Evolutionary conservation across 768 basidiomycete species (phyloP).

Genomic region (Psilocybe subaeruginosa): DNA sequence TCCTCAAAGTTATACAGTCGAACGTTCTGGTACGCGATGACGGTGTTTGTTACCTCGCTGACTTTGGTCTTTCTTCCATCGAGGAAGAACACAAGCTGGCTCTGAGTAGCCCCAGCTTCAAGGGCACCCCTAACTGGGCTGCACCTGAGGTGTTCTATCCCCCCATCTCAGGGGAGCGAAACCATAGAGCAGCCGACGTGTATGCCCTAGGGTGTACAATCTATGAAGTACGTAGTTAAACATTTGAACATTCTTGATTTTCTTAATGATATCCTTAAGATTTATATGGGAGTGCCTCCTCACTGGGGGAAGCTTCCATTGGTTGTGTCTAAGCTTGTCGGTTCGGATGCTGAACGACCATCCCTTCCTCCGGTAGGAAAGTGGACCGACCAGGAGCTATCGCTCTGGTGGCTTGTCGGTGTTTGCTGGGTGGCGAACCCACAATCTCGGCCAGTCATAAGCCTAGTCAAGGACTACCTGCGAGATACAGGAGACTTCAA

Average conservation of each 20-base stretch:
- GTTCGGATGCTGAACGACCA: slow-evolving; percentile 6
- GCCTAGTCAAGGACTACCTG: slow-evolving; percentile 12
- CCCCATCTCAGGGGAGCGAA: neutral
- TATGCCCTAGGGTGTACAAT: slow-evolving; percentile 24
- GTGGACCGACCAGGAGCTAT: slow-evolving; percentile 18
- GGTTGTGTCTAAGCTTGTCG: slow-evolving; percentile 11
- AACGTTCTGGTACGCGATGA: slow-evolving; percentile 24
- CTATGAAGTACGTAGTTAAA: slow-evolving; percentile 14
- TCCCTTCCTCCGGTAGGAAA: slow-evolving; percentile 13
- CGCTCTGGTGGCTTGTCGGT: slow-evolving; percentile 21
- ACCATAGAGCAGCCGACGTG: slow-evolving; percentile 21
- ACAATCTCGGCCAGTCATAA: slow-evolving; percentile 13
- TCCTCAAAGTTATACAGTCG: neutral
- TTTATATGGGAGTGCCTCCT: slow-evolving; percentile 16
- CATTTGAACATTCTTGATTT: neutral
- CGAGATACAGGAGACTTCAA: slow-evolving; percentile 2
- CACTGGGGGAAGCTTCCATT: neutral
- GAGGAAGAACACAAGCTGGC: slow-evolving; percentile 19
- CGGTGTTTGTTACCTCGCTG: slow-evolving; percentile 21
- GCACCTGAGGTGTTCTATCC: slow-evolving; percentile 23
- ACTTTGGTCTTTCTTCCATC: slow-evolving; percentile 25
- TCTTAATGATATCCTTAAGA: slow-evolving; percentile 1
- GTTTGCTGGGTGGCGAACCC: slow-evolving; percentile 18
- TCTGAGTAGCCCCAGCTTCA: slow-evolving; percentile 7
- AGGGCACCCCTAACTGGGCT: slow-evolving; percentile 21